Evolutionary conservation across 371 early-diverging fungal species (phyloP), one percentile per base, ranked within the genome.

Genomic region (Mucor saturninus): DNA sequence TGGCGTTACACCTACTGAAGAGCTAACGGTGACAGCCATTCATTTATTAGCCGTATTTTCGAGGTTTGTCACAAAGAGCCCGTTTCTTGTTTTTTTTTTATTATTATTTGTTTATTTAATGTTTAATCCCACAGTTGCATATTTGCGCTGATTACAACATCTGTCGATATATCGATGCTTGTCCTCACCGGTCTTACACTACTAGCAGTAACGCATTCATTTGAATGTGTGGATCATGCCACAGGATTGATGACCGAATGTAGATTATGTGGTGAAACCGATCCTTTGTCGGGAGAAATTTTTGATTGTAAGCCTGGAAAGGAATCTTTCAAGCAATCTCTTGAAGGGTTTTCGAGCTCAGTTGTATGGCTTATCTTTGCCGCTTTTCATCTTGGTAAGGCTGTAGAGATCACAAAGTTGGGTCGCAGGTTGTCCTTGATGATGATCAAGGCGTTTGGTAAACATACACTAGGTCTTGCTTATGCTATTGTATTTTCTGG

Each of bases 341-440:
- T 87, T 2, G 79, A 79, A 26, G 89, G 90, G 0, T 88, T 88
- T 48, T 81, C 86, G 8, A 86, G 81, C 59, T 75, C 83, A 3
- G 81, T 89, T 1, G 80, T 83, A 5, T 90, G 89, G 89, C 74
- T 90, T n/a, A 83, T 90, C 29, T 90, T 88, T 70, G 76, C 83
- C 35, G 90, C 90, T 4, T 90, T 90, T 54, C 89, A 90, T 66
- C 71, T 90, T 4, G 90, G 90, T 26, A 84, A 81, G 32, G 89
- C 86, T 0, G 83, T 89, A 6, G 73, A 88, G 59, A 75, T 81
- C 38, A 85, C 87, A 5, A 72, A 79, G 9, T 69, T 90, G 30
- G 88, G 88, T 5, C 68, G 76, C 29, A 80, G 89, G 6, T 64
- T 89, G 5, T 84, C 89, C 2, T 64, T 89, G 31, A 46, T 69